Evolutionary conservation across 2,329 filamentous ascomycete species (phyloP).

Genomic region (Colletotrichum lentis): DNA sequence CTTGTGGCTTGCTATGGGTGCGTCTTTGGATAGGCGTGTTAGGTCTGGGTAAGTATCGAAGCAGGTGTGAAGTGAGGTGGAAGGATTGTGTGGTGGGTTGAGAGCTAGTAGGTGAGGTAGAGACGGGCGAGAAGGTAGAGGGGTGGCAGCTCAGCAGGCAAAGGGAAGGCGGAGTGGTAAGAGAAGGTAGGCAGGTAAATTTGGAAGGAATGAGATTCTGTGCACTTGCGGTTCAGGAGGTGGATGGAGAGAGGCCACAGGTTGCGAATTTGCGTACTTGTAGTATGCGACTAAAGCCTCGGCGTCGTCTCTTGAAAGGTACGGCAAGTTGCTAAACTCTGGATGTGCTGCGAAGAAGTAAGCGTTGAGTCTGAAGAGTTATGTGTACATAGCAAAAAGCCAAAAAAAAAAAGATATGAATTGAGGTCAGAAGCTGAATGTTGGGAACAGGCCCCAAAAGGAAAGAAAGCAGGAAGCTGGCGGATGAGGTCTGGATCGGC

Average conservation of each 20-base stretch:
- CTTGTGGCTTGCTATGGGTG: not conserved
- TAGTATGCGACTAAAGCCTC: not conserved
- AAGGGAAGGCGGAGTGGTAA: not conserved
- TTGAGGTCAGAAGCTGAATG: not conserved
- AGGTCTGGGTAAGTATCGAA: not conserved
- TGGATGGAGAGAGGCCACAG: constrained; percentile 1
- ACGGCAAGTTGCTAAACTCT: not conserved
- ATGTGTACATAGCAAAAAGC: not conserved
- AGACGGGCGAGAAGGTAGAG: not conserved
- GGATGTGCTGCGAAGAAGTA: not conserved
- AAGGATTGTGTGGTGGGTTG: not conserved
- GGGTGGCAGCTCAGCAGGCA: not conserved
- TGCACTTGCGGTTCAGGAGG: constrained; percentile 10
- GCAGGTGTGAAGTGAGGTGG: not conserved
- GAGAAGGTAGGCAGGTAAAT: not conserved
- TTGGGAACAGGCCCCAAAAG: not conserved
- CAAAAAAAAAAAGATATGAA: not conserved
- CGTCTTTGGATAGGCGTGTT: not conserved
- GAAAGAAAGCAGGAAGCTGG: not conserved
- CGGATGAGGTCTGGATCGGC: not conserved
- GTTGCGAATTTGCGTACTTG: not conserved
- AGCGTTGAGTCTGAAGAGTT: not conserved
- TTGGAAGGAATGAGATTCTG: not conserved
- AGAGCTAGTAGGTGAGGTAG: not conserved
- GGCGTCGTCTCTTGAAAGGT: not conserved